Evolutionary conservation across 768 basidiomycete species (phyloP), one percentile per base, ranked within the genome.

Genomic region (Mycena alexandri): DNA sequence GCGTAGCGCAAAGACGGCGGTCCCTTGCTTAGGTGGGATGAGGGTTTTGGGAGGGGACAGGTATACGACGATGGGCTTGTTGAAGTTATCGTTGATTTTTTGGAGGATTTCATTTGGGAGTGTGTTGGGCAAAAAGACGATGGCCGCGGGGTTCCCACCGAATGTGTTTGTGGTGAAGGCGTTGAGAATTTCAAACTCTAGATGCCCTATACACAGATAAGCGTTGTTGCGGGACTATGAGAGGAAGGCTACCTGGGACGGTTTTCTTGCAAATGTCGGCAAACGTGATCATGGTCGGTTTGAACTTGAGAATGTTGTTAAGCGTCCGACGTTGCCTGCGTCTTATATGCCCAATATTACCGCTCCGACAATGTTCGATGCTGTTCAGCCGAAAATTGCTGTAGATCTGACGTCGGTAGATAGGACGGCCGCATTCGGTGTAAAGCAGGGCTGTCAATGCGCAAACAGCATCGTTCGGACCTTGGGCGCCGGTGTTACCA

Each of bases 81-180:
- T 63, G 10, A 68, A 54, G 34, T 53, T 63, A 11, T 21, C 44
- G 12, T 59, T 63, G 36, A 68, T 68, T 22, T 63, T 63, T 12
- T 33, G 34, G 22, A 68, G 44, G 6, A 63, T 36, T 5, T 53
- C 29, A 46, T 63, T 46, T 6, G 67, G 50, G 4, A 54, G 67
- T 21, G 46, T 38, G 21, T 63, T 1, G 13, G 53, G 22, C 16
- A 63, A 24, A 21, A 68, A 68, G 19, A 68, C 44, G 36, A 68
- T 55, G 33, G 57, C 56, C 1, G 67, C 61, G 8, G 67, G 67
- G 17, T 68, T 68, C 2, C 67, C 67, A 19, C 56, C 61, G 19
- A 54, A 68, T 2, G 34, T 22, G 24, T 25, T 2, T 6, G 10
- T 48, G 11, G 61, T 59, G 52, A 68, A 68, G 0, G 67, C 56